Base-by-base conservation (phyloP, 1,139 yeast species). In the Geotrichum carabidarum region DNA sequence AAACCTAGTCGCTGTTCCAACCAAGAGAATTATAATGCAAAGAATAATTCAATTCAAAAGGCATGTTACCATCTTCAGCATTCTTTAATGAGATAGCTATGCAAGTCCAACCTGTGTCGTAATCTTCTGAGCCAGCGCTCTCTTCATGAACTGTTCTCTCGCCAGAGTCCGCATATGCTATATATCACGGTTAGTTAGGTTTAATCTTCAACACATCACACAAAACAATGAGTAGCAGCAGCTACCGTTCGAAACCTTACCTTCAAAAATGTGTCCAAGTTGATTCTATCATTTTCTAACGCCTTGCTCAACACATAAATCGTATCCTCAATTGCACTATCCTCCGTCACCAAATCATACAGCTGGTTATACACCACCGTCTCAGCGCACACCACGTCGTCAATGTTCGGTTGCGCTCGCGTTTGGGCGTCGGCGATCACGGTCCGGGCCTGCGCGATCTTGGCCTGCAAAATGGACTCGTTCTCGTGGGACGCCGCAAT, bases 301-400 rank as follows among this genome's bases (percentile, higher is more conserved):
- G 81, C 78, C 27, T 84, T 81, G 9, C 82, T 78, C 15, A 90
- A 73, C 14, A 81, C 74, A 55, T 79, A 76, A n/a, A 80, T 71
- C 0, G 89, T 75, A 65, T 90, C 96, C 47, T 80, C 80, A 31
- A 83, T 78, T 0, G 95, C 86, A 59, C 79, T 76, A 53, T 85
- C 86, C 43, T 81, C 84, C 45, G 90, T 79, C 0, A 80, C 81
- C 1, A 84, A 71, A 32, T 80, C 80, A 65, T 86, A 86, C n/a
- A 89, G 72, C 64, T 81, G 84, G 57, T 74, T 74, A 59, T 72
- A 73, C 0, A 76, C 80, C 1, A 72, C 72, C 2, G 78, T 76
- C 53, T 78, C 81, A 0, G 79, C 78, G 44, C 73, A 68, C 1
- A 78, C 68, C 3, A 71, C 61, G 11, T 73, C 74, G 54, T 78